Percentiles rank a stretch among this genome's conserved stretches.
Conservation (phyloP, 129 eudicot genomes). For the Logfia minima region DNA sequence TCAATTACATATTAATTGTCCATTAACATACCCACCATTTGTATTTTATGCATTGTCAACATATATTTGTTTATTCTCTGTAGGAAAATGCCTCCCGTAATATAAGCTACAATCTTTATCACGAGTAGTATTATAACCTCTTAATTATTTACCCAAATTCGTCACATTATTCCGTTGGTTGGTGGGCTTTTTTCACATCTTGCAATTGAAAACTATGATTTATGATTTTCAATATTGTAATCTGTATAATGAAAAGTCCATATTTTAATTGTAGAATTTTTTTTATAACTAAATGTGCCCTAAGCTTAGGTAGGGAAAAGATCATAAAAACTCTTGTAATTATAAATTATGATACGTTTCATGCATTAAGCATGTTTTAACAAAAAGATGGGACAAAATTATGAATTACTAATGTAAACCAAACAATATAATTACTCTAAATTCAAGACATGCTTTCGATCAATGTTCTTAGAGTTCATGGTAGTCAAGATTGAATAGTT, state of each 20-base stretch:
- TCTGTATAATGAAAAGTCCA: neutral
- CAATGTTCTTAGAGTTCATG: neutral
- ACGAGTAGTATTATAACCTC: neutral
- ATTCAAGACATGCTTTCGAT: neutral
- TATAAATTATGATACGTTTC: too few species aligned
- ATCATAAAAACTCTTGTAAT: neutral
- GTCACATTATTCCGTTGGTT: neutral
- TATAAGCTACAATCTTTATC: neutral
- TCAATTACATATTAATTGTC: slow-evolving; percentile 18
- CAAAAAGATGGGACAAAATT: neutral
- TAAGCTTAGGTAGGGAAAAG: neutral
- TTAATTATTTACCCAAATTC: neutral
- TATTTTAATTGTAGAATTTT: too few species aligned
- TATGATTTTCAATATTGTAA: neutral
- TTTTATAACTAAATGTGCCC: neutral
- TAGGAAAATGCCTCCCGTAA: slow-evolving; percentile 28
- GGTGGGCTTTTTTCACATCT: neutral
- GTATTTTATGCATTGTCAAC: slow-evolving; percentile 26
- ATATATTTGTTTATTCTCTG: slow-evolving; percentile 20
- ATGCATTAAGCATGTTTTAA: neutral
- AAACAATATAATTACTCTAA: too few species aligned
- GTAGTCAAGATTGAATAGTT: neutral
- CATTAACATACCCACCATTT: slow-evolving; percentile 11
- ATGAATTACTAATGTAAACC: neutral
- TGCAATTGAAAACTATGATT: neutral